Base-by-base conservation (phyloP, 2,329 filamentous ascomycete genomes). In the Penicillium sp. region DNA sequence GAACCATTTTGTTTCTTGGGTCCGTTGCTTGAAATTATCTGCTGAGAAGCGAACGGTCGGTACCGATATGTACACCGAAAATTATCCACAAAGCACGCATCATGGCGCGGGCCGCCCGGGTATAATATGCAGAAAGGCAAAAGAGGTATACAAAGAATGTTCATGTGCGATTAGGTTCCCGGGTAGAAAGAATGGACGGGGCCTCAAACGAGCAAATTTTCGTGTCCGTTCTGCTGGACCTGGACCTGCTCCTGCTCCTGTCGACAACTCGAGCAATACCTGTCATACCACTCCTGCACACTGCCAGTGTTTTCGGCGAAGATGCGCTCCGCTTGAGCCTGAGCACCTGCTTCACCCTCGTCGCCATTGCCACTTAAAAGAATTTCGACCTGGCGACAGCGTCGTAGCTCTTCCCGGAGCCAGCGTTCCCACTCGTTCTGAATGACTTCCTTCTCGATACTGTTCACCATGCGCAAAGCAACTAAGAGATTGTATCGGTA, bases 351-450 rank as follows among this genome's bases (percentile, higher is more conserved):
- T 24, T 63, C 65, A 36, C 67, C 68, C 16, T 54, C 50, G 7
- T 45, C 54, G 23, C 56, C 42, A 19, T 63, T 60, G 29, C 65
- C 60, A 43, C 67, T 64, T 10, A 83, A 67, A 62, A 86, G 73
- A 13, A 68, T 70, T 36, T 81, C 79, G 7, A 86, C 72, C 67
- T 88, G 83, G 52, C 85, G 84, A 71, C 94, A 99, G 45, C 90
- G 84, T 29, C 80, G 74, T 60, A 86, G 87, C 76, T 99, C 94
- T 62, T 90, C 88, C 3, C 83, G 75, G 26, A 97, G 81, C 92
- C 93, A 99, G 60, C 90, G 90, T 76, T 96, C 92, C 88, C 92
- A 99, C 72, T 97, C 93, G 0, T 89, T 88, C 66, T 86, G 84
- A 50, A 97, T 75, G 71, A 96, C 87, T 72, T 97, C 92, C 54